Percentiles rank a stretch among this genome's conserved stretches.
Conservation (phyloP, 306 rosid genomes). For the Gynostemma pentaphyllum region DNA sequence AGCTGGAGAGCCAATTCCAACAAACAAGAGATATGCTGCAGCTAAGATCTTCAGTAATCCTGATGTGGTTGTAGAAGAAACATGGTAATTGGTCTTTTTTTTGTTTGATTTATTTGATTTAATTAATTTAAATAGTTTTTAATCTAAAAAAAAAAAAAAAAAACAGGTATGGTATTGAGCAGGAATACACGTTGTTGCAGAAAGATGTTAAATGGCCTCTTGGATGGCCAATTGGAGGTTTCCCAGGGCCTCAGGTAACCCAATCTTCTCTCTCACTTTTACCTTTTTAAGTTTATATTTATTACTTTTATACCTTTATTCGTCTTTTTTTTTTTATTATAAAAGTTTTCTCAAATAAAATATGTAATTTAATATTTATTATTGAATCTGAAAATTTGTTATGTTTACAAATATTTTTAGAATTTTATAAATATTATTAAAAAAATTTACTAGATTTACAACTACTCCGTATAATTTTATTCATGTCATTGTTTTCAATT, state of each 20-base stretch:
- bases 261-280: background rate
- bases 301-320: too few species aligned
- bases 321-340: background rate
- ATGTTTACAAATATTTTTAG: too few species aligned
- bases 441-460: too few species aligned
- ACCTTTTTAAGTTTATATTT: too few species aligned
- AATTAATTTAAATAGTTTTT: too few species aligned
- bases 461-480: too few species aligned
- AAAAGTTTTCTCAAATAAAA: too few species aligned
- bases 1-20: slow-evolving; percentile 49
- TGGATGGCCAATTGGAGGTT: slow-evolving; percentile 62
- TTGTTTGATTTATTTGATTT: background rate
- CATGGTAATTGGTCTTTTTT: slow-evolving; percentile 23
- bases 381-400: too few species aligned
- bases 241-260: slow-evolving; percentile 51
- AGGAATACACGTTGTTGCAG: slow-evolving; percentile 55
- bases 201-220: slow-evolving; percentile 42
- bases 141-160: too few species aligned
- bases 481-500: too few species aligned
- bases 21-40: slow-evolving; percentile 46
- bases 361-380: too few species aligned
- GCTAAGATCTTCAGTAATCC: slow-evolving; percentile 52
- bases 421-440: too few species aligned
- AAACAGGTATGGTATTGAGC: slow-evolving; percentile 31
- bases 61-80: slow-evolving; percentile 34